phyloP scores from a whole-genome alignment of 2,329 filamentous ascomycete genomes.

The Mollisiaceae sp. region DNA sequence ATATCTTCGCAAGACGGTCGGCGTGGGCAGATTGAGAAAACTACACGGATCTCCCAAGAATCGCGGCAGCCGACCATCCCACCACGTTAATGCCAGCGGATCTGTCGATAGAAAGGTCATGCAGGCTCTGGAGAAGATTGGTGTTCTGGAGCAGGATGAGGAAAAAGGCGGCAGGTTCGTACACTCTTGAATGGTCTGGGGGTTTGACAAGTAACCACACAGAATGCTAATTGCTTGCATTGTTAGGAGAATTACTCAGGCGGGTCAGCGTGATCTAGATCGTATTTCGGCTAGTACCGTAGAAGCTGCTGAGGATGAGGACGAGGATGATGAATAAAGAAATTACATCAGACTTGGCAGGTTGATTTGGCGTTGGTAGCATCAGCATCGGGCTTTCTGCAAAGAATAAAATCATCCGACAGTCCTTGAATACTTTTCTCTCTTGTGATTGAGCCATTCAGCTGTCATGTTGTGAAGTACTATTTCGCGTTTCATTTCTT shows the following conservation, averaged over 20 bases:
- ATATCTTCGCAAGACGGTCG: constrained; percentile 91
- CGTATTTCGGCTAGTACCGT: constrained; percentile 81
- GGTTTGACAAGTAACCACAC: no score
- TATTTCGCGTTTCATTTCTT: neutral
- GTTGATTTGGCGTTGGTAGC: constrained; percentile 20
- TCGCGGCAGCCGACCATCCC: constrained; percentile 86
- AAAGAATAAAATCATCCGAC: constrained; percentile 20
- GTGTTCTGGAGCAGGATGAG: constrained; percentile 96
- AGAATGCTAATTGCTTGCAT: no score
- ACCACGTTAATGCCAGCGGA: constrained; percentile 83
- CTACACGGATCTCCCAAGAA: constrained; percentile 97
- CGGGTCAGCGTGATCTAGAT: constrained; percentile 98
- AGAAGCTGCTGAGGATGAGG: constrained; percentile 51
- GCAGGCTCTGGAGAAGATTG: constrained; percentile 99
- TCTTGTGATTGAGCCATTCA: neutral
- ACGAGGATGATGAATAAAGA: constrained; percentile 22
- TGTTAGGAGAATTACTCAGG: constrained; percentile 85
- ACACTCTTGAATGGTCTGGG: no score
- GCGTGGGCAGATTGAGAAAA: constrained; percentile 96
- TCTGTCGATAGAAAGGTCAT: constrained; percentile 97
- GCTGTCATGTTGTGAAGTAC: neutral
- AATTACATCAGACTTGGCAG: constrained; percentile 3
- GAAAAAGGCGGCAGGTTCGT: constrained; percentile 73
- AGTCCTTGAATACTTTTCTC: neutral
- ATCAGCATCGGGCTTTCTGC: constrained; percentile 22